phyloP scores from a whole-genome alignment of 345 rosid genomes.

The Moricandia moricandioides region DNA sequence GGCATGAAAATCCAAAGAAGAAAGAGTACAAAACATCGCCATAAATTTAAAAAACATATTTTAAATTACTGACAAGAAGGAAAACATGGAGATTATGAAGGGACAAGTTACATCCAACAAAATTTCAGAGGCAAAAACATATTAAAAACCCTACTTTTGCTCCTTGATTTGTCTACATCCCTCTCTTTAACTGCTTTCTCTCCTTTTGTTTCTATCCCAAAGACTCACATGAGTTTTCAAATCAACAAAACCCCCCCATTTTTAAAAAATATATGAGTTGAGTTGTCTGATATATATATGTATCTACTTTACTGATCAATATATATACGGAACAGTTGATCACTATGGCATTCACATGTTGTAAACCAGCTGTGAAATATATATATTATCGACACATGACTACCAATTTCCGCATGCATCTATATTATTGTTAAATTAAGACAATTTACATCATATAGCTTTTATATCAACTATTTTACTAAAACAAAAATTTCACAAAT shows the following conservation, averaged over 20 bases:
- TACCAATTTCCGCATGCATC: not conserved
- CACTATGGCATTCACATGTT: slow-evolving; percentile 11
- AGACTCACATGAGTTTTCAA: slow-evolving; percentile 29
- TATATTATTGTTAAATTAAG: not conserved
- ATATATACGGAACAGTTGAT: not conserved
- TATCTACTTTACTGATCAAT: slow-evolving; percentile 5
- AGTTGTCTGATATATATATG: slow-evolving; percentile 25
- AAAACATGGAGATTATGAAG: slow-evolving; percentile 31
- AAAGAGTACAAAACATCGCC: slow-evolving; percentile 28
- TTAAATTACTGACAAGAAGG: not conserved
- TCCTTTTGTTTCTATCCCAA: slow-evolving; percentile 35
- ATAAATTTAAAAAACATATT: slow-evolving; percentile 8
- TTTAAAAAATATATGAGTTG: slow-evolving; percentile 12
- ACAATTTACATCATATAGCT: too few species aligned
- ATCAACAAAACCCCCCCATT: slow-evolving; percentile 21
- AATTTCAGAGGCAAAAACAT: slow-evolving; percentile 25
- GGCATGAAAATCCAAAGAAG: slow-evolving; percentile 34
- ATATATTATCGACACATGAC: slow-evolving; percentile 4
- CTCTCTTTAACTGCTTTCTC: slow-evolving; percentile 23
- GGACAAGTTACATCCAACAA: slow-evolving; percentile 38
- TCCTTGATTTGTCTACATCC: slow-evolving; percentile 32
- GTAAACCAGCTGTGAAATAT: slow-evolving; percentile 8
- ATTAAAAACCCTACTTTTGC: slow-evolving; percentile 37
- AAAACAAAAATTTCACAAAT: not conserved
- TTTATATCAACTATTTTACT: not conserved